phyloP scores from a whole-genome alignment of 176 grass and related monocot genomes.

The Lolium rigidum region DNA sequence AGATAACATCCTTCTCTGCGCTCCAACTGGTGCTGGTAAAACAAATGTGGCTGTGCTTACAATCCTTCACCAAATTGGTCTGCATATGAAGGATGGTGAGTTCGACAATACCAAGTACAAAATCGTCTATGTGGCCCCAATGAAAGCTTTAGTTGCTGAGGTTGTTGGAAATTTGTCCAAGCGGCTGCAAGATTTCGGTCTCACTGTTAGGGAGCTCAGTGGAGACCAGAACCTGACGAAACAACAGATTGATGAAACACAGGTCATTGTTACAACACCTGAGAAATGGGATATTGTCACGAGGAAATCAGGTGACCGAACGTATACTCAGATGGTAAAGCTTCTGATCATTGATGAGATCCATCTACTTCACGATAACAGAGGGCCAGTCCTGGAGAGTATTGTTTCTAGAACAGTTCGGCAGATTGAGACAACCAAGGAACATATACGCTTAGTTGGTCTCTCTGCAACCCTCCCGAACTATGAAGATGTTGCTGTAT shows the following conservation, averaged over 20 bases:
- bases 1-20: conserved; percentile 87
- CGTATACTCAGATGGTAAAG: conserved; percentile 96
- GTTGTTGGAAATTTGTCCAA: conserved; percentile 90
- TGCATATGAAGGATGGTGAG: conserved; percentile 80
- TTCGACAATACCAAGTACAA: conserved; percentile 87
- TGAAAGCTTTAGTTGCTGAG: conserved; percentile 98
- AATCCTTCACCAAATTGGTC: conserved; percentile 87
- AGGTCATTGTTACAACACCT: conserved; percentile 97
- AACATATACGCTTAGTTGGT: conserved; percentile 86
- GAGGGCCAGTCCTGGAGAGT: conserved; percentile 96
- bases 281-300: conserved; percentile 99
- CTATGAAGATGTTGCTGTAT: conserved; percentile 87
- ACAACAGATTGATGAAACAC: conserved; percentile 96
- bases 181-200: conserved; percentile 60
- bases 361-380: conserved; percentile 95
- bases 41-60: conserved; percentile 94
- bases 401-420: conserved; percentile 94
- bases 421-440: conserved; percentile 92
- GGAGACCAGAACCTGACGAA: conserved; percentile 88
- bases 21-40: conserved; percentile 97
- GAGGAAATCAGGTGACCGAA: conserved; percentile 93
- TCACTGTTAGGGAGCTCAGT: conserved; percentile 91
- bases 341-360: conserved; percentile 96
- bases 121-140: conserved; percentile 97
- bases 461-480: conserved; percentile 90